phyloP scores from a whole-genome alignment of 2,329 filamentous ascomycete genomes.

The Beauveria scarabaeidicola region DNA sequence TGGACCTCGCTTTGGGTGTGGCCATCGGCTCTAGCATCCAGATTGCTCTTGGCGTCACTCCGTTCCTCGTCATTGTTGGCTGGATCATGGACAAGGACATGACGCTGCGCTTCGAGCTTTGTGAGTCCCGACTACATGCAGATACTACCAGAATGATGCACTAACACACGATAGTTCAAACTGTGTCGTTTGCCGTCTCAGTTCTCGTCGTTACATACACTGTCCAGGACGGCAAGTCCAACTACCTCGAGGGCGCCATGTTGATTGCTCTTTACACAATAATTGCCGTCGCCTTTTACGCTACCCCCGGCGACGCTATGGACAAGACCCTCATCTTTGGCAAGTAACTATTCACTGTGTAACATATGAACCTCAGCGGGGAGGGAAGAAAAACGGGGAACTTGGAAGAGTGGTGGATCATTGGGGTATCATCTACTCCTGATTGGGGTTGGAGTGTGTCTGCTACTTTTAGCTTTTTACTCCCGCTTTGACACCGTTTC shows the following conservation, averaged over 20 bases:
- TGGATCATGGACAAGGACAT: conserved; percentile 67
- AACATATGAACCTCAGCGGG: neutral
- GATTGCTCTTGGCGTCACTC: conserved; percentile 74
- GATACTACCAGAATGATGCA: neutral
- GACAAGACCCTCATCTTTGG: conserved; percentile 20
- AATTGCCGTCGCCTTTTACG: conserved; percentile 53
- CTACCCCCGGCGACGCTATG: conserved; percentile 40
- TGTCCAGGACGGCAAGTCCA: conserved; percentile 74
- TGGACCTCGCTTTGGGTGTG: conserved; percentile 66
- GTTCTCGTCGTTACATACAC: conserved; percentile 68
- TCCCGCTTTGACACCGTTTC: neutral
- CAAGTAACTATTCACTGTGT: neutral
- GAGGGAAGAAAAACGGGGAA: neutral
- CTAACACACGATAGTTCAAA: conserved; percentile 46
- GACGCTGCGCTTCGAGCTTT: conserved; percentile 70
- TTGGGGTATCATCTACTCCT: neutral
- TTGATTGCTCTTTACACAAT: conserved; percentile 45
- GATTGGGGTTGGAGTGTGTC: neutral
- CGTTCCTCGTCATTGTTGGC: conserved; percentile 69
- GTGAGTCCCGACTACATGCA: conserved; percentile 20
- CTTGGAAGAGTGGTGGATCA: neutral
- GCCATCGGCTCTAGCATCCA: conserved; percentile 77
- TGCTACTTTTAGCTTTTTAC: neutral
- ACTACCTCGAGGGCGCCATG: conserved; percentile 77
- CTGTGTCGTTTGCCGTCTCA: conserved; percentile 67